A percentile compares a stretch with the other conserved stretches of the same genome.
These are phyloP conservation scores for Stachybotrys elegans DNA, from an alignment of 2,329 filamentous ascomycete species.

Conservation along the genomic window DNA sequence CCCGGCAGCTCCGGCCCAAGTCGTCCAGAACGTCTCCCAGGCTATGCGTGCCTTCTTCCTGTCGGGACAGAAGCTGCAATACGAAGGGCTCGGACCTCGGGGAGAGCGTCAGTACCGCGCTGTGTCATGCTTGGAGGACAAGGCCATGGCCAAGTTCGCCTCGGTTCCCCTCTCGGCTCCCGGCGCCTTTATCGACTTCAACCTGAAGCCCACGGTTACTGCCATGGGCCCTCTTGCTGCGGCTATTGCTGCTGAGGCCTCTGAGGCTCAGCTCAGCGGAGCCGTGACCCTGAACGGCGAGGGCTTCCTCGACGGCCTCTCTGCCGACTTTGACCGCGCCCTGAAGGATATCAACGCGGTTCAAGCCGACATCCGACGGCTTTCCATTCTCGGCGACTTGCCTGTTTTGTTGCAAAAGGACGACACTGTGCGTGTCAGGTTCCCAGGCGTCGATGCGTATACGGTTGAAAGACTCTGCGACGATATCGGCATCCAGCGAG, in stretches of 20 bases:
- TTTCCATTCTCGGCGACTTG: conserved; percentile 76
- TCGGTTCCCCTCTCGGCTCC: conserved; percentile 50
- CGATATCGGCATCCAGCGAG: conserved; percentile 79
- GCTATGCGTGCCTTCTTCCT: conserved; percentile 88
- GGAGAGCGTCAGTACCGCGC: conserved; percentile 77
- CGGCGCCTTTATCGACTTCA: conserved; percentile 85
- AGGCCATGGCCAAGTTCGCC: conserved; percentile 64
- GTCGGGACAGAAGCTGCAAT: conserved; percentile 84
- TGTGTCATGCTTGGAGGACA: conserved; percentile 69
- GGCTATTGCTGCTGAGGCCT: conserved; percentile 40
- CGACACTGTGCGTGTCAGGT: conserved; percentile 71
- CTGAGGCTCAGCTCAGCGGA: conserved; percentile 35
- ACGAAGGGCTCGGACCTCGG: conserved; percentile 68
- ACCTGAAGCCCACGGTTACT: conserved; percentile 82
- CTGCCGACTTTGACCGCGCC: conserved; percentile 81
- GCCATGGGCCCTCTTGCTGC: conserved; percentile 70
- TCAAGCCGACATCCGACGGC: conserved; percentile 72
- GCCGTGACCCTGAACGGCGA: conserved; percentile 69
- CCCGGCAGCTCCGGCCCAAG: conserved; percentile 79
- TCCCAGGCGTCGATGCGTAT: conserved; percentile 82
- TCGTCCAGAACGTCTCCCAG: conserved; percentile 91
- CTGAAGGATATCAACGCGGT: conserved; percentile 77
- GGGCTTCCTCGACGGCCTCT: conserved; percentile 78
- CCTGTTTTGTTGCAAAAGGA: conserved; percentile 69
- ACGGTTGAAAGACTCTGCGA: conserved; percentile 80